phyloP scores from a whole-genome alignment of 1,284 basidiomycete species.

The Microbotryomycetes sp. region DNA sequence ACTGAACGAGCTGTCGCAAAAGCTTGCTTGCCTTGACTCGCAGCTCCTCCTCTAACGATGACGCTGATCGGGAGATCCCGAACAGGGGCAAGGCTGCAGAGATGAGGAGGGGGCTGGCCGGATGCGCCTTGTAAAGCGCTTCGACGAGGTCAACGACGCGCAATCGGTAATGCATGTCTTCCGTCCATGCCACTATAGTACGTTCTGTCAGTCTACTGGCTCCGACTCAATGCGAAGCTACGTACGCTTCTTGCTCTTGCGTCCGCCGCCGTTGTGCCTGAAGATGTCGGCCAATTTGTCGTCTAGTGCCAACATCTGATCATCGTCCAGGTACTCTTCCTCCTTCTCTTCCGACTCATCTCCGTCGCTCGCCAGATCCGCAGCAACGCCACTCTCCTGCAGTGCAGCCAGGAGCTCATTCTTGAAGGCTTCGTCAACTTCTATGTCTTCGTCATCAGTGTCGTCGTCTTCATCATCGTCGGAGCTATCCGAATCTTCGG shows the following conservation, averaged over 20 bases:
- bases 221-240: neutral
- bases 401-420: conserved; percentile 61
- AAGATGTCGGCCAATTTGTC: conserved; percentile 87
- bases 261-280: conserved; percentile 50
- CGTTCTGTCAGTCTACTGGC: neutral
- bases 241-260: conserved; percentile 28
- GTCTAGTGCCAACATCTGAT: conserved; percentile 95
- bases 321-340: conserved; percentile 80
- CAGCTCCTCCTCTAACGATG: conserved; percentile 27
- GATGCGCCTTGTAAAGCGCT: conserved; percentile 20
- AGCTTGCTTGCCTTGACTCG: conserved; percentile 26
- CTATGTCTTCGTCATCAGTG: conserved; percentile 42
- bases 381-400: conserved; percentile 60
- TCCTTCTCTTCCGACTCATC: conserved; percentile 49
- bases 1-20: conserved; percentile 24
- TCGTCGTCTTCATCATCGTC: conserved; percentile 34
- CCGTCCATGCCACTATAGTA: conserved; percentile 18
- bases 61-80: conserved; percentile 19
- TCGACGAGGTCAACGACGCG: conserved; percentile 31
- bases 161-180: conserved; percentile 30
- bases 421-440: conserved; percentile 50
- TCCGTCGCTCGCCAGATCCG: conserved; percentile 43
- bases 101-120: conserved; percentile 25
- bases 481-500: conserved; percentile 13
- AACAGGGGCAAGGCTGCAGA: conserved; percentile 24